phyloP scores from a whole-genome alignment of 108 stramenopile genomes.

The Fistulifera pelliculosa region DNA sequence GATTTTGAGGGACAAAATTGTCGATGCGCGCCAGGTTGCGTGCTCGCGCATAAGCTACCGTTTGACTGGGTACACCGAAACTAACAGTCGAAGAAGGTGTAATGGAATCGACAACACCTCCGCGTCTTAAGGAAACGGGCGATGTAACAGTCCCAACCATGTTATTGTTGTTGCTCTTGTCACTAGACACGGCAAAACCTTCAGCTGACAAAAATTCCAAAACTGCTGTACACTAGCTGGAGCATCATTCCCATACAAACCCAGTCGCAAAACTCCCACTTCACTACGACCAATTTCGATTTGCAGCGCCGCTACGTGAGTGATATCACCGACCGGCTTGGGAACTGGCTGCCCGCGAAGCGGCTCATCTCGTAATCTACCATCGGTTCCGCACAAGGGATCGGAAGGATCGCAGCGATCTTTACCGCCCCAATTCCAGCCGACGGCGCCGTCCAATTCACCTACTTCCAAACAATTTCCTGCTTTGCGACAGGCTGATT shows the following conservation, averaged over 20 bases:
- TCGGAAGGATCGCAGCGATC: constrained; percentile 78
- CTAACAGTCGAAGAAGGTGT: constrained; percentile 47
- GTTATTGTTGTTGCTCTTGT: constrained; percentile 44
- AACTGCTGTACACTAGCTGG: constrained; percentile 37
- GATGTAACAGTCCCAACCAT: constrained; percentile 29
- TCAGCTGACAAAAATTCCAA: constrained; percentile 35
- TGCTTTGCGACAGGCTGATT: constrained; percentile 49
- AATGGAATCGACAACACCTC: constrained; percentile 42
- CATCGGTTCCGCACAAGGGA: constrained; percentile 61
- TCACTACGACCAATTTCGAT: constrained; percentile 52
- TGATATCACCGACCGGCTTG: constrained; percentile 23
- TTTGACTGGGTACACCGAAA: constrained; percentile 66
- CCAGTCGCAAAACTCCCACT: constrained; percentile 36
- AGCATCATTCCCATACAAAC: constrained; percentile 59
- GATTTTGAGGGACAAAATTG: constrained; percentile 54
- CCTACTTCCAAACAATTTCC: constrained; percentile 74
- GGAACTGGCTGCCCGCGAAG: constrained; percentile 39
- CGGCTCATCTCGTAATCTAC: constrained; percentile 29
- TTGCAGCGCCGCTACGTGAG: constrained; percentile 42
- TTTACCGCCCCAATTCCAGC: constrained; percentile 80
- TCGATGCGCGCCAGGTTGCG: constrained; percentile 23
- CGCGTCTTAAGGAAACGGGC: constrained; percentile 33
- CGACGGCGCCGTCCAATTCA: constrained; percentile 78
- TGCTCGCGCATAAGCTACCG: constrained; percentile 47
- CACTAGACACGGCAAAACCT: constrained; percentile 4